phyloP scores from a whole-genome alignment of 192 early-diverging fungal genomes.

The Helicostylum pulchrum region DNA sequence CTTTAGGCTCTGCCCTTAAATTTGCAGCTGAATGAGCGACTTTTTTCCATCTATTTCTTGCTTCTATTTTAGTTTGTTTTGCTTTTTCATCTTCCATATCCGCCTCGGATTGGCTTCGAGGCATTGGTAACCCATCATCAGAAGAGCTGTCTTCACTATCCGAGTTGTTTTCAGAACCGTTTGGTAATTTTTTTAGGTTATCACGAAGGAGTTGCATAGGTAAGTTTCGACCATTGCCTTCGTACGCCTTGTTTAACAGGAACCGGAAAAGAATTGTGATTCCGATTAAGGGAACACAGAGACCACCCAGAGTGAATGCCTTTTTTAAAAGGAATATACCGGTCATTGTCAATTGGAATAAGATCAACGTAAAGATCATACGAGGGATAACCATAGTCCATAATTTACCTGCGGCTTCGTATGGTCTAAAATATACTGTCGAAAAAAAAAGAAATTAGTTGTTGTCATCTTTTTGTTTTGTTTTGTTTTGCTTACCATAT shows the following conservation, averaged over 20 bases:
- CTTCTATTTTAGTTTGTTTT: background rate
- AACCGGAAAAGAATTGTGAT: slow-evolving; percentile 44
- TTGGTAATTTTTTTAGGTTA: slow-evolving; percentile 12
- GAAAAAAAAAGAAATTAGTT: background rate
- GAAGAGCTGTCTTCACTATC: background rate
- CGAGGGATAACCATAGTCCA: slow-evolving; percentile 70
- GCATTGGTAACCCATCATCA: too few species aligned
- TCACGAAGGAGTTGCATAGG: slow-evolving; percentile 30
- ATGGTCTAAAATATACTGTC: slow-evolving; percentile 66
- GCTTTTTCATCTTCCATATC: background rate
- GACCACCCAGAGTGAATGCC: slow-evolving; percentile 32
- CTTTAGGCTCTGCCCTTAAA: background rate
- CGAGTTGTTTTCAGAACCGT: background rate
- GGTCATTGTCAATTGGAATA: slow-evolving; percentile 65
- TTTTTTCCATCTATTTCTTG: slow-evolving; percentile 3
- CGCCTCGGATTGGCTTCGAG: too few species aligned
- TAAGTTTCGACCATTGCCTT: slow-evolving; percentile 13
- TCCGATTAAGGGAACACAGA: slow-evolving; percentile 44
- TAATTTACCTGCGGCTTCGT: slow-evolving; percentile 62
- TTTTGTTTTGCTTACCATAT: slow-evolving; percentile 43
- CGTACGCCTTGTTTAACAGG: slow-evolving; percentile 33
- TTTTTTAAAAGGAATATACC: slow-evolving; percentile 56
- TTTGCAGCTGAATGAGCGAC: background rate
- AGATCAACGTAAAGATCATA: slow-evolving; percentile 57
- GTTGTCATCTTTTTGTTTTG: background rate